These are phyloP conservation scores for Venturia asperata DNA, from an alignment of 2,329 filamentous ascomycete genomes.

Conservation along the genomic window DNA sequence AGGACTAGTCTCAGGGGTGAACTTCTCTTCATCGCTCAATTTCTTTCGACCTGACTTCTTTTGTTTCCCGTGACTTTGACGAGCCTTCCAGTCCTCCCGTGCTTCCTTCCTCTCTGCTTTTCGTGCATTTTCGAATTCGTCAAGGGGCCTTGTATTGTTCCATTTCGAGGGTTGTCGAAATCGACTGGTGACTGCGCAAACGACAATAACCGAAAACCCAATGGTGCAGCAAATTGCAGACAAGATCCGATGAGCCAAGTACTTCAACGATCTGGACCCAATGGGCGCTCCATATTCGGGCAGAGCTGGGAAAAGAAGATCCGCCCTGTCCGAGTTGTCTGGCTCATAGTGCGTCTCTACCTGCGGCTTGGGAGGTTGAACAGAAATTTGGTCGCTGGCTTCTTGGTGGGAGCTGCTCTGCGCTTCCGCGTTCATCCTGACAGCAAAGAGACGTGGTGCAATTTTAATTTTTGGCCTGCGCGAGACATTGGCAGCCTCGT, in stretches of 20 bases:
- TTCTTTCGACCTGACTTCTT: background rate
- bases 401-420: background rate
- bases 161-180: background rate
- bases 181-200: constrained; percentile 5
- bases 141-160: background rate
- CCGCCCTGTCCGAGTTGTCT: background rate
- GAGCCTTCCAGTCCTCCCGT: background rate
- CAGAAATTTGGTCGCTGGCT: constrained; percentile 5
- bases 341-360: background rate
- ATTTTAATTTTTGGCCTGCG: background rate
- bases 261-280: background rate
- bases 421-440: background rate
- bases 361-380: background rate
- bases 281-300: constrained; percentile 3
- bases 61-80: background rate
- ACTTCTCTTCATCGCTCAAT: constrained; percentile 2
- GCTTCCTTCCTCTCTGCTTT: background rate
- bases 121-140: background rate
- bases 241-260: background rate
- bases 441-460: background rate
- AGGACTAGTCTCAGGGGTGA: background rate
- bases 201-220: background rate
- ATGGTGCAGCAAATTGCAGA: background rate
- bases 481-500: background rate
- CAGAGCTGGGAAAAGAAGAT: constrained; percentile 8